These are phyloP conservation scores for Punica granatum DNA, from an alignment of 345 rosid genomes.

Conservation along the genomic window DNA sequence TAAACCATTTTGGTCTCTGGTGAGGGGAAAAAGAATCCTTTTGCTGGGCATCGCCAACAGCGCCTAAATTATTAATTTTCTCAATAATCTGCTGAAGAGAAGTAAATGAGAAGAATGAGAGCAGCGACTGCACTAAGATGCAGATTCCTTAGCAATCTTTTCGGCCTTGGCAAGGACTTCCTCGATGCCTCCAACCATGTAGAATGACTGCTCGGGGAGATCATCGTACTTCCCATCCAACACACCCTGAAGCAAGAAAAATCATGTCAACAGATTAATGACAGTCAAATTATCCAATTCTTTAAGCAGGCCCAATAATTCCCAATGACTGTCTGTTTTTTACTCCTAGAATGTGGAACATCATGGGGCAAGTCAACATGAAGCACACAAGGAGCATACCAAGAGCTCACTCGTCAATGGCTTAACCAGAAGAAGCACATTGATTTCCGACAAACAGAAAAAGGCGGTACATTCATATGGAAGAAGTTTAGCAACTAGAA, in stretches of 20 bases:
- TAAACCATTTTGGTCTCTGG: slow-evolving; percentile 12
- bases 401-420: neutral
- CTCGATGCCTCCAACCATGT: slow-evolving; percentile 85
- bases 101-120: slow-evolving; percentile 7
- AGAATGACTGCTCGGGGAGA: slow-evolving; percentile 74
- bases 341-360: too few relatives aligned
- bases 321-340: too few relatives aligned
- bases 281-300: too few relatives aligned
- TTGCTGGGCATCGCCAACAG: slow-evolving; percentile 26
- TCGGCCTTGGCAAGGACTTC: slow-evolving; percentile 84
- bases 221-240: slow-evolving; percentile 85
- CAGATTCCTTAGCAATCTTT: slow-evolving; percentile 66
- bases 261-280: neutral
- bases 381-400: neutral
- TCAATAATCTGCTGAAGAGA: slow-evolving; percentile 14
- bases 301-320: too few relatives aligned
- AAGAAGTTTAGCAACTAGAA: neutral
- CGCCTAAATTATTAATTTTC: slow-evolving; percentile 24
- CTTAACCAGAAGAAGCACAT: neutral
- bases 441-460: too few relatives aligned
- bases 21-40: slow-evolving; percentile 20
- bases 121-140: slow-evolving; percentile 24
- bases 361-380: neutral
- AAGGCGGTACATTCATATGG: too few relatives aligned
- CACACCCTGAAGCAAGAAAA: slow-evolving; percentile 41